Evolutionary conservation across 1,139 yeast species (phyloP), one percentile per base, ranked within the genome.

Genomic region (Meyerozyma carpophila): DNA sequence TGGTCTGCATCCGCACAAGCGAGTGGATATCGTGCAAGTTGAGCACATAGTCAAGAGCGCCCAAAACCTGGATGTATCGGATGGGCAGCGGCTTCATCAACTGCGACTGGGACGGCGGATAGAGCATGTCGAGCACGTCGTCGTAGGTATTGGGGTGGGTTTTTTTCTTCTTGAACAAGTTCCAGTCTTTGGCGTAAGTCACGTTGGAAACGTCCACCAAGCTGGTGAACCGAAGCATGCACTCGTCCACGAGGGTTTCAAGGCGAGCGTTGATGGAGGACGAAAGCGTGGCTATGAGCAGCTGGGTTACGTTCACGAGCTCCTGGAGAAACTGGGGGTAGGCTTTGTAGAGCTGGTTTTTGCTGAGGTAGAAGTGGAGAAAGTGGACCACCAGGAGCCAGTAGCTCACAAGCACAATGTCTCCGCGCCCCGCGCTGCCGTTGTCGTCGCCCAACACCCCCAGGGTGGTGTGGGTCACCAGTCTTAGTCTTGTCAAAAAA

Each of bases 11-110:
- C 43, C 81, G 79, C 24, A 89, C 72, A 26, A 87, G 68, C 10
- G 88, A 84, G 58, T 87, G 93, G 5, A 91, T 86, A 46, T 82
- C 80, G 59, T 88, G 95, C 36, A 91, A 68, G 50, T 86, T 90
- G 56, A 91, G 70, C 3, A 93, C 95, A 58, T 91, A 90, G 44
- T 89, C 76, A 42, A 93, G 73, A 0, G 98, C 96, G 21, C 96
- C 94, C 47, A 93, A 73, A 1, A 91, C 87, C 56, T 94, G 95
- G 20, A 91, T 81, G 44, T 91, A 77, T 53, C 81, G 83, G 43
- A 91, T 69, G 0, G 99, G 98, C 0, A 97, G 87, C 3, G 97
- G 96, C 57, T 81, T 83, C 75, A 71, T 71, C 47, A 70, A 55
- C 47, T 89, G 91, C 36, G 60, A 56, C 45, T 81, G 72, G 0